Evolutionary conservation across 176 grass and related monocot genomes (phyloP), one percentile per base, ranked within the genome.

Genomic region (Canna indica): DNA sequence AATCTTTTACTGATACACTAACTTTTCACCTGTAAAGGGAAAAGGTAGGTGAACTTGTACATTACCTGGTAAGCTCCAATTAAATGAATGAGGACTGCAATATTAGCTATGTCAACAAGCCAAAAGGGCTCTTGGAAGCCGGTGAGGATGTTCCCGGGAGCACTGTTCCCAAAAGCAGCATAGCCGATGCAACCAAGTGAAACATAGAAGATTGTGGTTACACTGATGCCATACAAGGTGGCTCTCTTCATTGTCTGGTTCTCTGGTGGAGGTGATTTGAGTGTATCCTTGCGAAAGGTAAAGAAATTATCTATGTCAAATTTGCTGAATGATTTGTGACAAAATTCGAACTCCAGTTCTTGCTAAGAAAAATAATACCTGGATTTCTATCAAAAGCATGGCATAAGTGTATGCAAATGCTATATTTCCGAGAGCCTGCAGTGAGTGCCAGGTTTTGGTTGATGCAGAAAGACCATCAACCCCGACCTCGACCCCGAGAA

Each of bases 371-470:
- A 16, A 38, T 18, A 0, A 27, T 68, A 77, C 91, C 85, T 96
- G 92, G 62, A 96, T 89, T 75, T 96, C 92, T n/a, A 96, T 83
- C 48, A 96, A 81, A 64, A 96, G 92, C 92, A 91, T 96, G 36
- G 92, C 59, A 64, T 89, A 96, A 38, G 92, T 96, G 89, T 96
- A 96, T 0, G 92, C 92, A 63, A 96, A 91, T 7, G 92, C 86
- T 50, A 96, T 90, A 76, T 96, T 96, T 64, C 92, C 88, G 50
- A 96, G 92, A 0, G 92, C 92, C 74, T 96, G 92, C 3, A 91
- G 77, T 4, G 89, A 77, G 58, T 87, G 82, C 92, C 92, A 96
- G 1, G 70, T 68, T 63, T 86, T 83, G 17, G 88, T 91, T 11
- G 83, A 63, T 18, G 93, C 85, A 0, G 93, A 87, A 70, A 96